Conservation (phyloP, 2,329 filamentous ascomycete species). For the Cladophialophora psammophila region DNA sequence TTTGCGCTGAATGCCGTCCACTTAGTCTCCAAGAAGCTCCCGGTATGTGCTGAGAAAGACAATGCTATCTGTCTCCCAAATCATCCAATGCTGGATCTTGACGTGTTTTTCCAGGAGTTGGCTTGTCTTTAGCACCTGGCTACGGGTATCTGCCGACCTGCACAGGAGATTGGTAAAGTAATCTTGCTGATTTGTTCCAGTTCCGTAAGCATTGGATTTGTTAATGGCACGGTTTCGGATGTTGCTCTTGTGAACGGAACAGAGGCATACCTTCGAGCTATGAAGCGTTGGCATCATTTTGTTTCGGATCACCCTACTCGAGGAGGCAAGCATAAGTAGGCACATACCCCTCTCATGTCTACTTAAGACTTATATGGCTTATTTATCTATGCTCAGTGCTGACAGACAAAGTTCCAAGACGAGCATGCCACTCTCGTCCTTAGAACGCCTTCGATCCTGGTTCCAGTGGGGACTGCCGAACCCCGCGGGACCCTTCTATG, state of each 20-base stretch:
- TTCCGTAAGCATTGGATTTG: slow-evolving; percentile 3
- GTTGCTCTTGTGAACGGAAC: slow-evolving; percentile 2
- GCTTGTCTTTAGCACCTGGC: not conserved
- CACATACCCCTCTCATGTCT: not conserved
- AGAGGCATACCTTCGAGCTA: slow-evolving; percentile 2
- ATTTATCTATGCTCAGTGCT: not conserved
- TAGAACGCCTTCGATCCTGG: slow-evolving; percentile 5
- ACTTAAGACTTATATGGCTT: not conserved
- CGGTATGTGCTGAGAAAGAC: not conserved
- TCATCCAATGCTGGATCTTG: slow-evolving; percentile 2
- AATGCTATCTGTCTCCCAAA: slow-evolving; percentile 1
- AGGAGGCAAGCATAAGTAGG: not conserved
- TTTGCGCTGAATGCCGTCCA: slow-evolving; percentile 7
- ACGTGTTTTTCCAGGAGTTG: slow-evolving; percentile 5
- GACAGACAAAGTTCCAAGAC: slow-evolving; percentile 4
- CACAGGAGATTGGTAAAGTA: slow-evolving; percentile 2
- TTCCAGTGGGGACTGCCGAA: not conserved
- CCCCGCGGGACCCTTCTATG: not conserved
- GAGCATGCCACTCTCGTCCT: not conserved
- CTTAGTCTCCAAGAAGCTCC: slow-evolving; percentile 14
- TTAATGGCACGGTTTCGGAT: slow-evolving; percentile 3
- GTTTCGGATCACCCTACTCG: not conserved
- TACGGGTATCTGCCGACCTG: slow-evolving; percentile 1
- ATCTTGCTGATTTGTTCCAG: slow-evolving; percentile 1
- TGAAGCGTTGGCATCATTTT: not conserved